phyloP scores from a whole-genome alignment of 495 filamentous ascomycete genomes.

The Lepidopterella palustris region DNA sequence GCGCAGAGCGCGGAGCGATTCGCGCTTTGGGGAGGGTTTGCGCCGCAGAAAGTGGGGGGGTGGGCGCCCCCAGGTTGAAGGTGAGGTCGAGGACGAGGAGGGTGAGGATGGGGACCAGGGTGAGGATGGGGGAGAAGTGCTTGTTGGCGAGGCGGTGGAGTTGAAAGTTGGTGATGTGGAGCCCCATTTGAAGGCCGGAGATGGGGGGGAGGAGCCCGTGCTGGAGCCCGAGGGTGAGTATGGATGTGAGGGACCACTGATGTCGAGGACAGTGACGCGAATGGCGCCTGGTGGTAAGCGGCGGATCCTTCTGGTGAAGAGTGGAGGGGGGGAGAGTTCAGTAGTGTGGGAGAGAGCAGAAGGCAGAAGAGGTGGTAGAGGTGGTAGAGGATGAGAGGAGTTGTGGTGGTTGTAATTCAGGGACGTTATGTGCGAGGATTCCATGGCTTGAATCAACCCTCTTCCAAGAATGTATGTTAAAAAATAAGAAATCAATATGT shows the following conservation, averaged over 20 bases:
- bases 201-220: background rate
- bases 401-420: background rate
- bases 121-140: background rate
- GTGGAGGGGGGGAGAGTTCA: too few relatives aligned
- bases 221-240: background rate
- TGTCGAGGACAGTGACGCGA: background rate
- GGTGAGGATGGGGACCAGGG: constrained; percentile 1
- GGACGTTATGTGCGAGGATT: background rate
- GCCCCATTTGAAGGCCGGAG: background rate
- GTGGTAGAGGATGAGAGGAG: background rate
- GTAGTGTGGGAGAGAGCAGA: too few relatives aligned
- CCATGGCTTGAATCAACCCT: background rate
- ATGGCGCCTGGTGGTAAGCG: background rate
- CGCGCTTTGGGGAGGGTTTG: constrained; percentile 24
- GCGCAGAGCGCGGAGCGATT: constrained; percentile 31
- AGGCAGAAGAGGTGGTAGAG: background rate
- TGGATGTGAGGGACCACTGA: background rate
- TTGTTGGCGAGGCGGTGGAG: background rate
- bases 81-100: background rate
- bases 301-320: too few relatives aligned
- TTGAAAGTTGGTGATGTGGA: background rate
- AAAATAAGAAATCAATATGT: background rate
- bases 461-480: background rate
- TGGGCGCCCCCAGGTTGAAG: background rate
- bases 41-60: constrained; percentile 20